Evolutionary conservation across 257 asterid genomes (phyloP).

Genomic region (Solanum bukasovii): DNA sequence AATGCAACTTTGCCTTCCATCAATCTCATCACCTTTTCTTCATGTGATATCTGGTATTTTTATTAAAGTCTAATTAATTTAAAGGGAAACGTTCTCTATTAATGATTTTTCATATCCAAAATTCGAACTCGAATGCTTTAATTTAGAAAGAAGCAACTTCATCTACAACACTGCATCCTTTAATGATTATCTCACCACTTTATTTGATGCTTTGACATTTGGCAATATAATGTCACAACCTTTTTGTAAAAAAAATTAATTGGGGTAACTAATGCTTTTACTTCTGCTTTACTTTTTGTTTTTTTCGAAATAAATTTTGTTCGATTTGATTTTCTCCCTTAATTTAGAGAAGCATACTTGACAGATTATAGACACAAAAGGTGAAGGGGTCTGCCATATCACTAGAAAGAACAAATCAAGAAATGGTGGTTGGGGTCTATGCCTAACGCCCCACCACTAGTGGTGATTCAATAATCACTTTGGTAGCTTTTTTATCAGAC

Average conservation of each 20-base stretch:
- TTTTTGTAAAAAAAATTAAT: neutral
- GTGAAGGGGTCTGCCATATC: no score
- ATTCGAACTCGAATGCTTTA: rapidly evolving
- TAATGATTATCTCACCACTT: neutral
- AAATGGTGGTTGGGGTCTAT: no score
- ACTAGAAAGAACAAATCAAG: no score
- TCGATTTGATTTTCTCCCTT: no score
- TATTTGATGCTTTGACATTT: neutral
- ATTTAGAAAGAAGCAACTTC: no score
- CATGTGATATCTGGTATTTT: no score
- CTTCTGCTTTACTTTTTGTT: no score
- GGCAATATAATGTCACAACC: neutral
- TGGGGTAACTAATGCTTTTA: neutral
- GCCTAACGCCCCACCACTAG: neutral
- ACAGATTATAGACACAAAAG: neutral
- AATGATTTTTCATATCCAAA: no score
- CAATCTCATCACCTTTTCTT: neutral
- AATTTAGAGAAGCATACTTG: neutral
- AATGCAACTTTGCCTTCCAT: neutral
- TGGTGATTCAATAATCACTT: neutral
- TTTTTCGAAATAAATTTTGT: no score
- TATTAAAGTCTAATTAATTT: no score
- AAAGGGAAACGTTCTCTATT: neutral
- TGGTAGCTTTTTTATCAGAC: neutral
- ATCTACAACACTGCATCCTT: no score